Evolutionary conservation across 2,329 filamentous ascomycete genomes (phyloP).

Genomic region (Penicillium sumatraense): DNA sequence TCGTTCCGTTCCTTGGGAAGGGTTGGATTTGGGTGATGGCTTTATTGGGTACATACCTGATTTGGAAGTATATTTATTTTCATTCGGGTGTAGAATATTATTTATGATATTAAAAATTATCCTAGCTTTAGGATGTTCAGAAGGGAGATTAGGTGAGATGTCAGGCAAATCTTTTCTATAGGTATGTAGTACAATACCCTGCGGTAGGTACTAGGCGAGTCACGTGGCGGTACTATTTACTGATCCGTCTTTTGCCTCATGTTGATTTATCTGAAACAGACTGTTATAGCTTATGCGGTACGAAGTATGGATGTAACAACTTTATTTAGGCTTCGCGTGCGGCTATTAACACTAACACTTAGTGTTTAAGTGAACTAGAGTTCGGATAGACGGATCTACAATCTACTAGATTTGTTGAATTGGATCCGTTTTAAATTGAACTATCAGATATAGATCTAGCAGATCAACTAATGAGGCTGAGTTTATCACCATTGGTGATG

Average conservation of each 20-base stretch:
- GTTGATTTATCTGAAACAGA: neutral
- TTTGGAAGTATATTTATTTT: conserved; percentile 1
- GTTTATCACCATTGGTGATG: neutral
- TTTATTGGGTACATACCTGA: neutral
- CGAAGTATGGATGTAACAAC: neutral
- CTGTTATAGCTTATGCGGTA: neutral
- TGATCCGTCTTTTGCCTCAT: too few species aligned
- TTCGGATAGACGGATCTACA: neutral
- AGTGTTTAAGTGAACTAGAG: neutral
- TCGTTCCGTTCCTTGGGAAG: too few species aligned
- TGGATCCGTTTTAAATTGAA: neutral
- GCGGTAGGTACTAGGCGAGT: too few species aligned
- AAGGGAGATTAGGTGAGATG: neutral
- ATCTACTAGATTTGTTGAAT: too few species aligned
- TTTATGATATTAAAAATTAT: neutral
- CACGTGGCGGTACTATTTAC: neutral
- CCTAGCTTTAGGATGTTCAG: too few species aligned
- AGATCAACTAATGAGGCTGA: too few species aligned
- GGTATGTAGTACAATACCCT: neutral
- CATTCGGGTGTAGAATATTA: neutral
- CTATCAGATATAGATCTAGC: neutral
- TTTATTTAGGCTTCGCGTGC: neutral
- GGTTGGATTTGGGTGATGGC: neutral
- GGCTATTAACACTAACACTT: neutral
- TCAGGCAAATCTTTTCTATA: neutral